Evolutionary conservation across 352 stramenopile genomes (phyloP).

Genomic region (Phytophthora pseudosyringae): DNA sequence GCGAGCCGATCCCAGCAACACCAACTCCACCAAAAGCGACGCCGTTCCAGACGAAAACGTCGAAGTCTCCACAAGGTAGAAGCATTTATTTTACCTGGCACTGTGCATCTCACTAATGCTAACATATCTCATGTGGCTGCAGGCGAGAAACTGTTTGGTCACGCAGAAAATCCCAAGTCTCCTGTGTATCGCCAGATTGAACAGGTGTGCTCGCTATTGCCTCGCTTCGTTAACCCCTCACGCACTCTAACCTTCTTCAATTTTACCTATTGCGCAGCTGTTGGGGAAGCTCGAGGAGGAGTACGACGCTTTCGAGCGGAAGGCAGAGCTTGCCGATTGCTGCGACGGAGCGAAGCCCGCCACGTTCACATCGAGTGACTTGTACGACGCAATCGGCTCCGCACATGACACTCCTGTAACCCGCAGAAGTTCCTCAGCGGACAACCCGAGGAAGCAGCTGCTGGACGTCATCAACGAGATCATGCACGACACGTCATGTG

Average conservation of each 20-base stretch:
- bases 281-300: constrained; percentile 51
- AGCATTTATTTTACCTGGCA: not conserved
- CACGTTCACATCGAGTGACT: constrained; percentile 67
- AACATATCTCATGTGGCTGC: constrained; percentile 1
- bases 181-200: constrained; percentile 68
- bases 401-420: constrained; percentile 49
- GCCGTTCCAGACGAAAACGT: constrained; percentile 34
- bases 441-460: constrained; percentile 46
- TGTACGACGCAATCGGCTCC: constrained; percentile 77
- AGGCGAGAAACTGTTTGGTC: constrained; percentile 60
- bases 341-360: constrained; percentile 43
- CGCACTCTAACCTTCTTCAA: not conserved
- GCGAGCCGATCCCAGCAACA: constrained; percentile 33
- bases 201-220: constrained; percentile 34
- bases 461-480: constrained; percentile 73
- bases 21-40: constrained; percentile 16
- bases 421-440: constrained; percentile 9
- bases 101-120: not conserved
- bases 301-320: constrained; percentile 64
- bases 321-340: constrained; percentile 46
- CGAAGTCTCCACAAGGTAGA: constrained; percentile 34
- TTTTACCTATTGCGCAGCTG: constrained; percentile 35
- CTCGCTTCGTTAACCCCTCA: not conserved
- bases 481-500: constrained; percentile 55
- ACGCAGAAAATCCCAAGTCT: constrained; percentile 56